These are phyloP conservation scores for Apodospora peruviana DNA, from an alignment of 495 filamentous ascomycete genomes.

Conservation along the genomic window DNA sequence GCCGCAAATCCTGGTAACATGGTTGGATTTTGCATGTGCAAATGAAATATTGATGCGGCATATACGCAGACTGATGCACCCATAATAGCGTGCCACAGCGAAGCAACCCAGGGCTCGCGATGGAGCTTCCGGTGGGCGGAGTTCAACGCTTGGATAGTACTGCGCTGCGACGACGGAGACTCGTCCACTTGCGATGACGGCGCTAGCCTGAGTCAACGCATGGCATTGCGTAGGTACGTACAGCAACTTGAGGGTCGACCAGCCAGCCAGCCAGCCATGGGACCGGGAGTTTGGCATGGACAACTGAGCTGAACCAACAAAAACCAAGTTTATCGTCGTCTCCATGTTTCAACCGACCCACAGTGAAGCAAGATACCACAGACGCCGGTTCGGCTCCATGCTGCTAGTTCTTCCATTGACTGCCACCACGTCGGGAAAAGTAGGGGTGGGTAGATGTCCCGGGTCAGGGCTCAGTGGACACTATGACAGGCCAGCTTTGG, in stretches of 20 bases:
- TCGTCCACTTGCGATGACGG: conserved; percentile 18
- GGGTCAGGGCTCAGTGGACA: too few species aligned
- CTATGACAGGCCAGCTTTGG: conserved; percentile 2
- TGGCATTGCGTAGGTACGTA: neutral
- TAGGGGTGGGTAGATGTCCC: too few species aligned
- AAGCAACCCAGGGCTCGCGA: conserved; percentile 5
- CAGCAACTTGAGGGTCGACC: too few species aligned
- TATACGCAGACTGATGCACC: conserved; percentile 22
- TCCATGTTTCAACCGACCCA: neutral
- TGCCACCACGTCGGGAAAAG: neutral
- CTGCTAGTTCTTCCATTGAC: too few species aligned
- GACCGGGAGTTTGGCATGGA: too few species aligned
- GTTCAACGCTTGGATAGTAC: conserved; percentile 6
- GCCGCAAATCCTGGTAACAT: conserved; percentile 18
- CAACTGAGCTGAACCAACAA: conserved; percentile 20
- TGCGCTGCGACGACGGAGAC: conserved; percentile 9
- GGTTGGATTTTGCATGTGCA: conserved; percentile 25
- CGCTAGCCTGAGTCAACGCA: conserved; percentile 21
- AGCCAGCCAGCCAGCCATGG: too few species aligned
- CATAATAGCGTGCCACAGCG: conserved; percentile 7
- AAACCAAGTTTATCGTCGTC: neutral
- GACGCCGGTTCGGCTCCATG: too few species aligned
- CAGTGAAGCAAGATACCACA: too few species aligned
- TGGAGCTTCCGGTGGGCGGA: conserved; percentile 20
- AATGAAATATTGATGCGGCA: conserved; percentile 23